Evolutionary conservation across 805 yeast genomes (phyloP).

Genomic region (Myxozyma kluyveri): DNA sequence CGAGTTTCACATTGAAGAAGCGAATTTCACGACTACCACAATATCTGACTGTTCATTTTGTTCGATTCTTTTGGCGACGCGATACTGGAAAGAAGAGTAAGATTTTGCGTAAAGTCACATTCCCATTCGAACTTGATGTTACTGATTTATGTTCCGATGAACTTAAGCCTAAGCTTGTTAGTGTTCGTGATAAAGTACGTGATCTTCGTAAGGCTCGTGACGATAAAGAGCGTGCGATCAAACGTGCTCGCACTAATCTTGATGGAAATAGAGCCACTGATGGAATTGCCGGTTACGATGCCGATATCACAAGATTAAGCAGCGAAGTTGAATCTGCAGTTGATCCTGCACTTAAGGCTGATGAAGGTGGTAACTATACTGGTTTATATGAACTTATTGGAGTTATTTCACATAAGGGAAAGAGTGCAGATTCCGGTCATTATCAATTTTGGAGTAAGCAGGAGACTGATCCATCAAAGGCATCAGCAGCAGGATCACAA

Average conservation of each 20-base stretch:
- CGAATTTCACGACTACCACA: constrained; percentile 78
- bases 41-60: constrained; percentile 84
- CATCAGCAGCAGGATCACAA: constrained; percentile 2
- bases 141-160: constrained; percentile 82
- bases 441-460: constrained; percentile 87
- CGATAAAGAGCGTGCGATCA: constrained; percentile 69
- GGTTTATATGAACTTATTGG: constrained; percentile 81
- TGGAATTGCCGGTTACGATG: constrained; percentile 8
- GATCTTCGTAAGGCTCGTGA: constrained; percentile 69
- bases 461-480: constrained; percentile 44
- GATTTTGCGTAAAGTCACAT: constrained; percentile 87
- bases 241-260: constrained; percentile 49
- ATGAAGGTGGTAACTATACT: constrained; percentile 73
- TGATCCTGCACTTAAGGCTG: constrained; percentile 45
- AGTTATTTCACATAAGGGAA: constrained; percentile 89
- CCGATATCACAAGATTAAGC: constrained; percentile 17
- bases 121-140: constrained; percentile 89
- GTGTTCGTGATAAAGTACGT: constrained; percentile 73
- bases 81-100: constrained; percentile 88
- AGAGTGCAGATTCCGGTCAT: constrained; percentile 96
- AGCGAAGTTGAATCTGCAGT: constrained; percentile 35
- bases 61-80: constrained; percentile 93
- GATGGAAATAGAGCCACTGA: constrained; percentile 29
- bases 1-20: constrained; percentile 59
- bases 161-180: constrained; percentile 61